These are phyloP conservation scores for Helminthosporium solani DNA, from an alignment of 2,329 filamentous ascomycete species.

Conservation along the genomic window DNA sequence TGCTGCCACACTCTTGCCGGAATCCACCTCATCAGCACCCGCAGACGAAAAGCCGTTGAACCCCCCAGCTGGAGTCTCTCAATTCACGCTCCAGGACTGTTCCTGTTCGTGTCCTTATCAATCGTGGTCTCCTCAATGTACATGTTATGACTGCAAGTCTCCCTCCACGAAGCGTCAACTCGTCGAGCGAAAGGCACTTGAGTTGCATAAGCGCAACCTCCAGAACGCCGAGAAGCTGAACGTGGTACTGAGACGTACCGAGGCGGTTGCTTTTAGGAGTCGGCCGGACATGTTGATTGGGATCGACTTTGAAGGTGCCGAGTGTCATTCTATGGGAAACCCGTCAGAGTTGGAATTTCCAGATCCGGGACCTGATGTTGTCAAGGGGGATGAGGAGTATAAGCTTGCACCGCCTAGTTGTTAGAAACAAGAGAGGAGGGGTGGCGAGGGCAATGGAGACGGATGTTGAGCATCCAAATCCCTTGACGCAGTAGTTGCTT, in stretches of 20 bases:
- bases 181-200: constrained; percentile 36
- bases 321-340: constrained; percentile 37
- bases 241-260: constrained; percentile 27
- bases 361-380: constrained; percentile 46
- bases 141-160: constrained; percentile 21
- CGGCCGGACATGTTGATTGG: constrained; percentile 47
- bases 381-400: constrained; percentile 48
- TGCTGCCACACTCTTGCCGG: neutral
- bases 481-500: neutral
- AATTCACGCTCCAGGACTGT: constrained; percentile 32
- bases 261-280: constrained; percentile 37
- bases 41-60: neutral
- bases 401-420: constrained; percentile 43
- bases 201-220: constrained; percentile 28
- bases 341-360: constrained; percentile 48
- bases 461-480: constrained; percentile 1
- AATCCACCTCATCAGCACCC: neutral
- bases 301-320: constrained; percentile 42
- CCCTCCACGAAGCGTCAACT: constrained; percentile 23
- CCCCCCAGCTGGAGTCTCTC: neutral
- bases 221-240: constrained; percentile 14
- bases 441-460: neutral
- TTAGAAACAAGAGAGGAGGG: constrained; percentile 1
- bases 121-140: constrained; percentile 23
- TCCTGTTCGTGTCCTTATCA: constrained; percentile 31